These are phyloP conservation scores for Xylaria grammica DNA, from an alignment of 495 filamentous ascomycete genomes.

Conservation along the genomic window DNA sequence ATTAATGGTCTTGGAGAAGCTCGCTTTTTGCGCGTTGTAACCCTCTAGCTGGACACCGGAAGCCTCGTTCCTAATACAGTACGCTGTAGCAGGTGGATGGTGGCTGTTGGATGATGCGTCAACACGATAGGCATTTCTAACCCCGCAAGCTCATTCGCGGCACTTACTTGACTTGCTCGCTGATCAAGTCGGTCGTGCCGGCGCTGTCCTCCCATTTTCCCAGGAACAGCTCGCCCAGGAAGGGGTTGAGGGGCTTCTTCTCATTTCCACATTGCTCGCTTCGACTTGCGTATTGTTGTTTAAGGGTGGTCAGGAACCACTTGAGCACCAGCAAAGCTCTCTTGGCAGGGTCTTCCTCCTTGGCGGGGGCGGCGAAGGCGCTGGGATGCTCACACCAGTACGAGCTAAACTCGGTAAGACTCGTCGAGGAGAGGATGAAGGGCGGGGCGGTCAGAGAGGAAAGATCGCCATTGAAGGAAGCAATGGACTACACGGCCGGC, in stretches of 20 bases:
- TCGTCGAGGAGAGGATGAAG: constrained; percentile 92
- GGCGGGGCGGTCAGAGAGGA: constrained; percentile 92
- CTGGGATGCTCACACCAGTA: constrained; percentile 97
- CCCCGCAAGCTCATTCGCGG: constrained; percentile 47
- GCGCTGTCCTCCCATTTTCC: constrained; percentile 82
- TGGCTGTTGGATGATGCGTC: constrained; percentile 65
- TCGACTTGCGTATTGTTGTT: constrained; percentile 90
- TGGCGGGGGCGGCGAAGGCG: constrained; percentile 83
- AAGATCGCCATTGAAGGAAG: constrained; percentile 95
- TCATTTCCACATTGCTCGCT: constrained; percentile 92
- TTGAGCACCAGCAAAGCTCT: constrained; percentile 87
- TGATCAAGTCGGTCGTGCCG: constrained; percentile 69
- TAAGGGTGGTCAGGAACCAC: constrained; percentile 96
- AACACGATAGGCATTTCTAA: constrained; percentile 53
- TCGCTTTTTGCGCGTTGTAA: constrained; percentile 97
- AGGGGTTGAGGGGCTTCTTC: constrained; percentile 96
- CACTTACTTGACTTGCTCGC: constrained; percentile 69
- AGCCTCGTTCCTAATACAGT: constrained; percentile 84
- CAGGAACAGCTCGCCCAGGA: constrained; percentile 88
- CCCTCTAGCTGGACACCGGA: constrained; percentile 88
- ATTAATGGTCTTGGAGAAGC: constrained; percentile 89
- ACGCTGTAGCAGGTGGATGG: constrained; percentile 96
- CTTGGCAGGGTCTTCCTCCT: constrained; percentile 80
- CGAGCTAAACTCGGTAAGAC: constrained; percentile 90
- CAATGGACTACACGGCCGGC: constrained; percentile 72